A percentile compares a stretch with the other conserved stretches of the same genome.
These are phyloP conservation scores for Oehlia diaphana DNA, from an alignment of 192 early-diverging fungal species.

Conservation along the genomic window DNA sequence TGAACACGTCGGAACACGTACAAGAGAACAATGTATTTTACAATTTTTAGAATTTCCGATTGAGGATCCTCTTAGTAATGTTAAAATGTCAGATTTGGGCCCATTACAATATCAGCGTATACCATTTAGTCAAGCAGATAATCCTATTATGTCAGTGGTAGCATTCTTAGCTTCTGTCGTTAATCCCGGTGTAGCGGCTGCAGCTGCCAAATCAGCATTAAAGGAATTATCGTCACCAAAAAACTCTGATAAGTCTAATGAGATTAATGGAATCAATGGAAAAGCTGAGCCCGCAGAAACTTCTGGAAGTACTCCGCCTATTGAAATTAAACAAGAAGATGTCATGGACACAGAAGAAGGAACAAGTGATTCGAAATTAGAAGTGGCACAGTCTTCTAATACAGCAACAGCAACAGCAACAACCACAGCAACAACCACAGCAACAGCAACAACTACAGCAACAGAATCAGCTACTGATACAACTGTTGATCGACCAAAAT, in stretches of 20 bases:
- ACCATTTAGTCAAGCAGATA: slow-evolving; percentile 81
- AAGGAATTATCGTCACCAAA: slow-evolving; percentile 56
- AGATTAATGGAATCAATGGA: slow-evolving; percentile 18
- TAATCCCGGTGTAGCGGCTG: slow-evolving; percentile 81
- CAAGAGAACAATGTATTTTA: slow-evolving; percentile 88
- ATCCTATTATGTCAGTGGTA: slow-evolving; percentile 89
- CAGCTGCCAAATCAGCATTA: slow-evolving; percentile 84
- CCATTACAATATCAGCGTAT: slow-evolving; percentile 67
- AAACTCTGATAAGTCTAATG: slow-evolving; percentile 29
- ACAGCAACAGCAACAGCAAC: background rate
- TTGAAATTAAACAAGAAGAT: slow-evolving; percentile 28
- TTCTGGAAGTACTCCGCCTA: slow-evolving; percentile 1
- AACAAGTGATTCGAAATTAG: slow-evolving; percentile 13
- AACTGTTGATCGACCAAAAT: slow-evolving; percentile 44
- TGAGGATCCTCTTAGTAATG: slow-evolving; percentile 71
- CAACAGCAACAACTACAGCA: too few relatives aligned
- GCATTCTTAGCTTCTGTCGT: slow-evolving; percentile 87
- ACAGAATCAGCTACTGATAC: background rate
- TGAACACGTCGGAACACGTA: slow-evolving; percentile 88
- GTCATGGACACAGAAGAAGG: slow-evolving; percentile 40
- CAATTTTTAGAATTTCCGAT: slow-evolving; percentile 90
- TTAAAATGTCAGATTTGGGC: slow-evolving; percentile 48
- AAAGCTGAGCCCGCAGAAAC: slow-evolving; percentile 1
- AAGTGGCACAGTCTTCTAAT: background rate
- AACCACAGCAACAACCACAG: too few relatives aligned